Conservation (phyloP, 257 asterid genomes). For the Solanum peruvianum region DNA sequence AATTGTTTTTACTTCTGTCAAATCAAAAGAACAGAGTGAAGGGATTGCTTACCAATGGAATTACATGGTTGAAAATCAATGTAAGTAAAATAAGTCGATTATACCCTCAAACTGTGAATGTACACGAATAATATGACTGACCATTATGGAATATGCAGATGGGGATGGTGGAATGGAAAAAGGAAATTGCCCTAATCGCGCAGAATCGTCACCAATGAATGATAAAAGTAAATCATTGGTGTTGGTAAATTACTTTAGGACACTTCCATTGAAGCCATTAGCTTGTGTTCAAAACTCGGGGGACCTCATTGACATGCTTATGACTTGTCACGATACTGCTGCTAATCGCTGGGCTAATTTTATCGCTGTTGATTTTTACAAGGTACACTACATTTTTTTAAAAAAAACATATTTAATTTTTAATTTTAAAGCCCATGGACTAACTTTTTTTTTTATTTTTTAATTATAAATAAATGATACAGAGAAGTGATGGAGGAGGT, state of each 20-base stretch:
- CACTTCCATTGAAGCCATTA: constrained; percentile 39
- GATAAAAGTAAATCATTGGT: constrained; percentile 63
- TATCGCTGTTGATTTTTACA: constrained; percentile 68
- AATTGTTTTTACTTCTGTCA: constrained; percentile 49
- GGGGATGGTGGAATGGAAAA: constrained; percentile 77
- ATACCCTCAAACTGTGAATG: background rate
- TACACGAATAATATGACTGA: background rate
- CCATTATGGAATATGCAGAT: constrained; percentile 14
- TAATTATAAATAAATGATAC: background rate
- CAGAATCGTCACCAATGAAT: constrained; percentile 43
- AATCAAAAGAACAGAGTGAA: constrained; percentile 54
- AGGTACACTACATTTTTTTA: constrained; percentile 17
- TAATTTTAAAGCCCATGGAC: background rate
- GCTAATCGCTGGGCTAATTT: constrained; percentile 78
- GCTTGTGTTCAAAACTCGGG: constrained; percentile 64
- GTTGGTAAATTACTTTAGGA: constrained; percentile 50
- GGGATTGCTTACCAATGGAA: constrained; percentile 92
- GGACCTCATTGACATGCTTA: constrained; percentile 38
- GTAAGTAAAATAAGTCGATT: constrained; percentile 13
- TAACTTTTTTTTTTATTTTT: background rate
- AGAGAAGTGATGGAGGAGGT: constrained; percentile 92
- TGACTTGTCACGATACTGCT: constrained; percentile 45
- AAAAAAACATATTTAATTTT: background rate
- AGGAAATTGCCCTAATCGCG: constrained; percentile 57
- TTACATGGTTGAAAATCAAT: constrained; percentile 90